These are phyloP conservation scores for Quercus dentata DNA, from an alignment of 306 rosid genomes.

Conservation along the genomic window DNA sequence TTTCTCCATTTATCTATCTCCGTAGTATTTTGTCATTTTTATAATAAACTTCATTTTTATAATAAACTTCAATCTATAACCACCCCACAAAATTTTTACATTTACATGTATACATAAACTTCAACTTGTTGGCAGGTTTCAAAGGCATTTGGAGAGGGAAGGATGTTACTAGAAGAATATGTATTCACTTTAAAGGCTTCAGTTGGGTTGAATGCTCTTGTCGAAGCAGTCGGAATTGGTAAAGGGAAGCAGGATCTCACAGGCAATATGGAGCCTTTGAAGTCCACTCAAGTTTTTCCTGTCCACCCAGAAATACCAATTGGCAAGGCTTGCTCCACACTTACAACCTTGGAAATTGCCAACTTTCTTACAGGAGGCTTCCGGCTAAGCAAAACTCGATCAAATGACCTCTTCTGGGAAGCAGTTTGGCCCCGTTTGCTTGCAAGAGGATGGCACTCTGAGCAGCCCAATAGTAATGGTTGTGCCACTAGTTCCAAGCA, in stretches of 20 bases:
- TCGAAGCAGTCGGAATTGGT: slow-evolving; percentile 78
- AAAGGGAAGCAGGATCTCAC: slow-evolving; percentile 88
- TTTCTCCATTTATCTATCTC: neutral
- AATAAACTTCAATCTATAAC: neutral
- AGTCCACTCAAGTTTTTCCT: slow-evolving; percentile 47
- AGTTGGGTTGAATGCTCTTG: slow-evolving; percentile 69
- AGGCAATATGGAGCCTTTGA: slow-evolving; percentile 48
- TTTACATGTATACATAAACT: neutral
- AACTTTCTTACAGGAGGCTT: slow-evolving; percentile 76
- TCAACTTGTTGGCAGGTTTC: slow-evolving; percentile 55
- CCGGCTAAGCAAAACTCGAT: slow-evolving; percentile 87
- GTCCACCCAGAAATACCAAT: slow-evolving; percentile 74
- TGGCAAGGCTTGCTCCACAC: slow-evolving; percentile 80
- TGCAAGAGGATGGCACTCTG: slow-evolving; percentile 97
- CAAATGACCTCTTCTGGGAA: slow-evolving; percentile 93
- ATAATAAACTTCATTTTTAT: neutral
- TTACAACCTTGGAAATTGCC: slow-evolving; percentile 61
- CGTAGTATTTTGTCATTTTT: neutral
- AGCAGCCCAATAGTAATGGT: slow-evolving; percentile 62
- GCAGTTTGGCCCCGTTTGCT: slow-evolving; percentile 99
- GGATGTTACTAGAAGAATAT: slow-evolving; percentile 67
- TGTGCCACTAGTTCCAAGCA: slow-evolving; percentile 48
- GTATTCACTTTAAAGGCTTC: slow-evolving; percentile 53
- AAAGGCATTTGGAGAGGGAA: slow-evolving; percentile 63
- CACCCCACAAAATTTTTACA: neutral